phyloP scores from a whole-genome alignment of 306 rosid genomes.

The Pyrus betulifolia region DNA sequence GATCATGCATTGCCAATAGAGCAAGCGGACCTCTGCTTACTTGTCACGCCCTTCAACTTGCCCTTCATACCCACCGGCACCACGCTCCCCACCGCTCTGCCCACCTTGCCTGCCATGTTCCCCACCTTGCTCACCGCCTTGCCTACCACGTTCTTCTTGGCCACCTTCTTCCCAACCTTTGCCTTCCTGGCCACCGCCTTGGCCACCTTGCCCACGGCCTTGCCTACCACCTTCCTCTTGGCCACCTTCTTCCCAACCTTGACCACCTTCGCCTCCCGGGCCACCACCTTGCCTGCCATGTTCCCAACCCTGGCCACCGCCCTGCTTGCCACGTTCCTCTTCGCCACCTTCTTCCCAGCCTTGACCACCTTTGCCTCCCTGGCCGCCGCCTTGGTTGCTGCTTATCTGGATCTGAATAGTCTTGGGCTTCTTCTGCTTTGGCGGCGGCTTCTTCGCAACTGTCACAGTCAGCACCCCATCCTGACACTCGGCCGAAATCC shows the following conservation, averaged over 20 bases:
- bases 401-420: constrained; percentile 19
- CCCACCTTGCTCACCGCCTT: no score
- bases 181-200: not conserved
- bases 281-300: not conserved
- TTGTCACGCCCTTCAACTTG: no score
- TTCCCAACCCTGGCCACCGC: not conserved
- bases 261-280: not conserved
- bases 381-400: not conserved
- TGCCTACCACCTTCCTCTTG: not conserved
- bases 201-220: not conserved
- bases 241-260: not conserved
- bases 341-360: not conserved
- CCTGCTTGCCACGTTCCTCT: not conserved
- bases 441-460: constrained; percentile 30
- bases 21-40: no score
- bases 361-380: not conserved
- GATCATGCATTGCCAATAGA: no score
- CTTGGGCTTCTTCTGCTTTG: constrained; percentile 39
- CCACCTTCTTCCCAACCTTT: no score
- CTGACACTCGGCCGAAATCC: constrained; percentile 22
- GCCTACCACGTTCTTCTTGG: not conserved
- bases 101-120: no score
- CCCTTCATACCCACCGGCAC: no score
- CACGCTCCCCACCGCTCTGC: no score
- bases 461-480: constrained; percentile 42